A percentile compares a stretch with the other conserved stretches of the same genome.
These are phyloP conservation scores for Talaromyces sp. DNA, from an alignment of 2,329 filamentous ascomycete genomes.

Conservation along the genomic window DNA sequence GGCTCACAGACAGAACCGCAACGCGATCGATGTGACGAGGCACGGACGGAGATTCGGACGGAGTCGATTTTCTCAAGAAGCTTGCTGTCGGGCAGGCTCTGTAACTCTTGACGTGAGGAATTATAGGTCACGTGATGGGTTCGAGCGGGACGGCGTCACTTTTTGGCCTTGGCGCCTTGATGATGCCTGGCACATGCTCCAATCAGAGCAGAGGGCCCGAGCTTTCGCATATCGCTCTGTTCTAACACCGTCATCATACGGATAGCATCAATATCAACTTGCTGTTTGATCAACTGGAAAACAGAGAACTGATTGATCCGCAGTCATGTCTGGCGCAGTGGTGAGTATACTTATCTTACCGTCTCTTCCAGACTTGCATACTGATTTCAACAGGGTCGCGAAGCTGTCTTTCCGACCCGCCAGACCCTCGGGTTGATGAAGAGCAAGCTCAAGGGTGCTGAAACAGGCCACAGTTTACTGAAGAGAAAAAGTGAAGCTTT, in stretches of 20 bases:
- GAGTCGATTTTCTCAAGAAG: slow-evolving; percentile 28
- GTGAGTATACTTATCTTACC: slow-evolving; percentile 27
- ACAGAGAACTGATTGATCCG: slow-evolving; percentile 20
- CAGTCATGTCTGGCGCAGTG: slow-evolving; percentile 43
- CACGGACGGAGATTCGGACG: slow-evolving; percentile 24
- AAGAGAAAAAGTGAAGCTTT: slow-evolving; percentile 98
- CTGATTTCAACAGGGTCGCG: slow-evolving; percentile 66
- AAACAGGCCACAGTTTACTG: slow-evolving; percentile 86
- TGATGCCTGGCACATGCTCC: slow-evolving; percentile 12
- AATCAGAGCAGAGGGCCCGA: slow-evolving; percentile 19
- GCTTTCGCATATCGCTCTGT: slow-evolving; percentile 19
- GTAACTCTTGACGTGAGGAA: slow-evolving; percentile 10
- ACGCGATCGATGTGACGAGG: slow-evolving; percentile 29
- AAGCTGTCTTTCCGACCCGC: slow-evolving; percentile 95
- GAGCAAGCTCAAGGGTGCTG: slow-evolving; percentile 89
- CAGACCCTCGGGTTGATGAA: slow-evolving; percentile 98
- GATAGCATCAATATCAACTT: neutral
- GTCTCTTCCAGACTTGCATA: slow-evolving; percentile 21
- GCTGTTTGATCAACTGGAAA: neutral
- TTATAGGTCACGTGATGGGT: slow-evolving; percentile 13
- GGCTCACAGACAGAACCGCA: slow-evolving; percentile 33
- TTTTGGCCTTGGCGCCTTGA: slow-evolving; percentile 17
- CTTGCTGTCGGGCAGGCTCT: slow-evolving; percentile 5
- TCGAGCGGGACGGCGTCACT: slow-evolving; percentile 17
- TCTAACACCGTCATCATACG: slow-evolving; percentile 18